Conservation (phyloP, 2,329 filamentous ascomycete species). For the Alternaria triticimaculans region DNA sequence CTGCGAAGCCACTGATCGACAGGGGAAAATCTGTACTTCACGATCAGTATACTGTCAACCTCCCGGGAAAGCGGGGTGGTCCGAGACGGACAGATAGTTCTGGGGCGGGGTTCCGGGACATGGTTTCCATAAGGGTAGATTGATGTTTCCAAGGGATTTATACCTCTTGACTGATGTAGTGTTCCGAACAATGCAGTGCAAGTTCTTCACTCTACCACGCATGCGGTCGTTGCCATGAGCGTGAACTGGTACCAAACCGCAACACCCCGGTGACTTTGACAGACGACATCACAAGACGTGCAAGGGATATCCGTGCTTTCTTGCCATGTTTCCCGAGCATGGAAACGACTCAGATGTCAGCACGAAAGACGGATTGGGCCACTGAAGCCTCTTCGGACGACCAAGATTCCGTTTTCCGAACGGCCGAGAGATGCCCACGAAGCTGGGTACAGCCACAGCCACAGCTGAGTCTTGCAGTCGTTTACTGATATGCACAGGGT, state of each 20-base stretch:
- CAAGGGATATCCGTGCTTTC: conserved; percentile 38
- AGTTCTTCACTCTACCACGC: conserved; percentile 30
- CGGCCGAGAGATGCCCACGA: not conserved
- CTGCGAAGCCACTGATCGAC: not conserved
- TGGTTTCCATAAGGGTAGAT: not conserved
- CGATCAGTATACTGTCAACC: not conserved
- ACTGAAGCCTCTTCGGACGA: not conserved
- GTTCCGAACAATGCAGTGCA: conserved; percentile 36
- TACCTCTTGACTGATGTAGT: conserved; percentile 24
- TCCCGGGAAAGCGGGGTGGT: not conserved
- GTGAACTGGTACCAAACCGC: conserved; percentile 33
- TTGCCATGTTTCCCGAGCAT: conserved; percentile 28
- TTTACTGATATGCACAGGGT: conserved; percentile 22
- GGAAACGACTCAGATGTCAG: conserved; percentile 22
- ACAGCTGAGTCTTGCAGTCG: not conserved
- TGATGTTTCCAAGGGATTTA: conserved; percentile 13
- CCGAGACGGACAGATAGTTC: not conserved
- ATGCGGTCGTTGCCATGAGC: conserved; percentile 25
- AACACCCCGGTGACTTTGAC: conserved; percentile 18
- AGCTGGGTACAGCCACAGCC: not conserved
- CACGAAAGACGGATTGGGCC: conserved; percentile 1
- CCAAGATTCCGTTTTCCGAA: not conserved
- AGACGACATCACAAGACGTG: conserved; percentile 36
- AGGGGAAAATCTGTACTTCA: not conserved
- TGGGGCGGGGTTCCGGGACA: not conserved